Evolutionary conservation across 164 flowering plant species (phyloP), one percentile per base, ranked within the genome.

Genomic region (Warburgia ugandensis): DNA sequence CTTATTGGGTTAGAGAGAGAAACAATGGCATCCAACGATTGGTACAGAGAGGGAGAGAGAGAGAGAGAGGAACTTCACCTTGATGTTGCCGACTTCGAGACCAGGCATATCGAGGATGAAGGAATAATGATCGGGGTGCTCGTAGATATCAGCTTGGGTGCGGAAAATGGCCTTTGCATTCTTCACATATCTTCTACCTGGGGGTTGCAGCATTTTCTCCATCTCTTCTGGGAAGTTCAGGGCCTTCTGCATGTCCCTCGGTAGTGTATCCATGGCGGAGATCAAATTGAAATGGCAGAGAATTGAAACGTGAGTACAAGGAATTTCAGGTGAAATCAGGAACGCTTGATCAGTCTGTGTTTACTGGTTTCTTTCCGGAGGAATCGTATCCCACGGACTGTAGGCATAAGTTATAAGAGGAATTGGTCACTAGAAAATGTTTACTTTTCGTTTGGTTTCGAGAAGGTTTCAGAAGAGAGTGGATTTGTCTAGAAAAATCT

Each of bases 51-150:
- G 12, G 12, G 11, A 13, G 8, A 13, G 36, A 1, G 12, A 32
- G 1, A 32, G 12, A 8, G 43, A 17, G n/a, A 22, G 19, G 23
- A 22, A 41, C 22, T 8, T 29, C n/a, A 57, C 67, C 62, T 63
- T 57, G n/a, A 63, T 63, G 27, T 63, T 57, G 12, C 17, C 38
- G 1, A 43, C 53, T 37, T 63, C 53, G 26, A 63, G 48, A 22
- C 58, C 57, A 3, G 67, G 67, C 67, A 63, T 63, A 37, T 56
- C 67, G 46, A 63, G 58, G 28, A 45, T 11, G 33, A 57, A 56
- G 48, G 58, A 52, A 10, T 63, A 63, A 35, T 32, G 57, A 40
- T 55, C 28, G 9, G 67, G 58, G 45, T 63, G 21, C 42, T 64
- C 68, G 19, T 39, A 53, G 16, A 58, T 45, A 32, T 64, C 68